Evolutionary conservation across 352 stramenopile genomes (phyloP), one percentile per base, ranked within the genome.

Genomic region (Pythium rhizo-oryzae): DNA sequence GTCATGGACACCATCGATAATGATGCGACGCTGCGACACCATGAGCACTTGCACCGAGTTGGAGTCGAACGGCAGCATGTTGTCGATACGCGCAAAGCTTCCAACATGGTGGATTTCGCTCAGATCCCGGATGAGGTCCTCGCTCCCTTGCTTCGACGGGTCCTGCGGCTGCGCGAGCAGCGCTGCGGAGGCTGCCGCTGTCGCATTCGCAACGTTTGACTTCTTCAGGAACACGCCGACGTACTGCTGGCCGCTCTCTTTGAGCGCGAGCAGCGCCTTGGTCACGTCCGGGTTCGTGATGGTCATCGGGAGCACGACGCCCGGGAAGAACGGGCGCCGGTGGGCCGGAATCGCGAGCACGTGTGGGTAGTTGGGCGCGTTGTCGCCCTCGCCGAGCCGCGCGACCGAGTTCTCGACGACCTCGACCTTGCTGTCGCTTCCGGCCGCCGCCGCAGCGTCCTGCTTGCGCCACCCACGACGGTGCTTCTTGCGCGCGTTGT

Each of bases 61-160:
- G 15, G 81, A 66, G 65, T 95, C 76, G 46, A 93, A 93, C 21
- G 88, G 80, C 4, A 93, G 81, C 74, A 98, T 88, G 63, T 96
- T 93, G 71, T 97, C 87, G 63, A 99, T 98, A 50, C 98, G 88
- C n/a, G 96, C 97, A 75, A 99, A 98, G 25, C 95, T 99, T 35
- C 97, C 97, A 8, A 99, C 87, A 33, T 85, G 79, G 75, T 99
- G 96, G 59, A 99, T 94, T 67, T 99, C 92, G 49, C 87, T 91
- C 30, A 98, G 62, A 73, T 97, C 85, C 11, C 84, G 94, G 28
- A 99, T 96, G 8, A 99, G 61, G 63, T 99, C 96, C 53, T 96
- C 86, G 7, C 66, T 65, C 25, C 70, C 76, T 33, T 70, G 49
- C 47, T 82, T 82, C 8, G 79, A 62, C 4, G 69, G 74, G 28